phyloP scores from a whole-genome alignment of 192 early-diverging fungal species.

The Dissophora ornata region DNA sequence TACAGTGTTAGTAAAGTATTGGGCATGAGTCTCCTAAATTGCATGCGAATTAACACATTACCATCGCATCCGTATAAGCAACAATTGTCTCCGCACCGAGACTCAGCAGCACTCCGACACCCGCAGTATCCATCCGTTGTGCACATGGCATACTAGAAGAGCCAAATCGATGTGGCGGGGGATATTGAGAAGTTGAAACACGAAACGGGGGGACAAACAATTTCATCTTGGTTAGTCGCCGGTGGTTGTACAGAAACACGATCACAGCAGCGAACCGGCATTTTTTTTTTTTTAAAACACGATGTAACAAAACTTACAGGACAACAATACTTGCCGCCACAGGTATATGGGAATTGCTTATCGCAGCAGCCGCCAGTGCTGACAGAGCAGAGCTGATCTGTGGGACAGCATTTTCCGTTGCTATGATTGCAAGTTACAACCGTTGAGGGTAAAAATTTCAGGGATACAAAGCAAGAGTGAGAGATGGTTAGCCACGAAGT shows the following conservation, averaged over 20 bases:
- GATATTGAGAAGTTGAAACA: background rate
- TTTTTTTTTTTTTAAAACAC: background rate
- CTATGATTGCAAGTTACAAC: background rate
- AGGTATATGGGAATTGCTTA: slow-evolving; percentile 6
- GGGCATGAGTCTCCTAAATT: no score
- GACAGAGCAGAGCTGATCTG: slow-evolving; percentile 1
- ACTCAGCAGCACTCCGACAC: background rate
- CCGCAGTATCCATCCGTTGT: slow-evolving; percentile 14
- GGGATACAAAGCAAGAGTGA: no score
- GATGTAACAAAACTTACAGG: slow-evolving; percentile 15
- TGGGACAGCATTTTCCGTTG: slow-evolving; percentile 11
- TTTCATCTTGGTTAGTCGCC: background rate
- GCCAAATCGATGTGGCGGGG: no score
- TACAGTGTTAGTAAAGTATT: no score
- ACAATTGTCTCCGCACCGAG: slow-evolving; percentile 12
- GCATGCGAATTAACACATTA: background rate
- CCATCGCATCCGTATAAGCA: slow-evolving; percentile 17
- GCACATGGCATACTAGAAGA: slow-evolving; percentile 3
- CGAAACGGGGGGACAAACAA: background rate
- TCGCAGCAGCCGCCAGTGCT: slow-evolving; percentile 12
- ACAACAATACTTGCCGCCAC: slow-evolving; percentile 16
- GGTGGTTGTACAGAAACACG: background rate
- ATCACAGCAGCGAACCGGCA: background rate
- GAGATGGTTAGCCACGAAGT: no score
- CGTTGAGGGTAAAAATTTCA: background rate